These are phyloP conservation scores for Nicotiana rustica DNA, from an alignment of 305 asterid species.

Conservation along the genomic window DNA sequence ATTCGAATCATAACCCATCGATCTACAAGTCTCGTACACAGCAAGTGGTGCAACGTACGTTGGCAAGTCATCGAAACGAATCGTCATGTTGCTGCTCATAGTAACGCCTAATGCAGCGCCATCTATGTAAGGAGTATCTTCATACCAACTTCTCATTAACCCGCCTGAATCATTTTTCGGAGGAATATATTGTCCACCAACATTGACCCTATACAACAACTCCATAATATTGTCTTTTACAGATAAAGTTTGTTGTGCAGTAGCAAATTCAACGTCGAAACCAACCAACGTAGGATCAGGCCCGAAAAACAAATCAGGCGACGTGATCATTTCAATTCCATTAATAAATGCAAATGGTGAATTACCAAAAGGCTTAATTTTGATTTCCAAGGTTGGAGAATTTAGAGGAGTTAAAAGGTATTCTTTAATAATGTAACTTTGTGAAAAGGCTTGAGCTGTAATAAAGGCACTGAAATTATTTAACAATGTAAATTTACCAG, in stretches of 20 bases:
- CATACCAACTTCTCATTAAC: conserved; percentile 88
- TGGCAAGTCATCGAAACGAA: conserved; percentile 55
- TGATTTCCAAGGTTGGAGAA: conserved; percentile 54
- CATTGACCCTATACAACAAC: conserved; percentile 74
- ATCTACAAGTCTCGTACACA: conserved; percentile 60
- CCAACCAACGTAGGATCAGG: conserved; percentile 54
- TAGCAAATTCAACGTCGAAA: conserved; percentile 19
- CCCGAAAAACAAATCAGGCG: conserved; percentile 55
- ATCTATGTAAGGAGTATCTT: conserved; percentile 65
- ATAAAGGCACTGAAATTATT: conserved; percentile 73
- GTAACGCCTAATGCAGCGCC: conserved; percentile 63
- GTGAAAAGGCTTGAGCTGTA: conserved; percentile 81
- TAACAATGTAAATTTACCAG: conserved; percentile 60
- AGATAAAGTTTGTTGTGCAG: conserved; percentile 49
- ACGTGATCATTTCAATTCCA: conserved; percentile 72
- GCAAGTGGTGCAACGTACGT: conserved; percentile 67
- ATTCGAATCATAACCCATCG: conserved; percentile 62
- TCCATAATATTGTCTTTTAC: conserved; percentile 56
- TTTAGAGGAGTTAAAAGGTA: conserved; percentile 57
- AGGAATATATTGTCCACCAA: conserved; percentile 71
- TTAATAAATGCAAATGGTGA: conserved; percentile 77
- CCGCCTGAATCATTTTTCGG: conserved; percentile 71
- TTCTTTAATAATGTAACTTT: conserved; percentile 81
- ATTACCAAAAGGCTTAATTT: conserved; percentile 61
- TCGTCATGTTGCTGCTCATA: conserved; percentile 38